Conservation (phyloP, 2,329 filamentous ascomycete genomes). For the Aspergillus carbonarius region DNA sequence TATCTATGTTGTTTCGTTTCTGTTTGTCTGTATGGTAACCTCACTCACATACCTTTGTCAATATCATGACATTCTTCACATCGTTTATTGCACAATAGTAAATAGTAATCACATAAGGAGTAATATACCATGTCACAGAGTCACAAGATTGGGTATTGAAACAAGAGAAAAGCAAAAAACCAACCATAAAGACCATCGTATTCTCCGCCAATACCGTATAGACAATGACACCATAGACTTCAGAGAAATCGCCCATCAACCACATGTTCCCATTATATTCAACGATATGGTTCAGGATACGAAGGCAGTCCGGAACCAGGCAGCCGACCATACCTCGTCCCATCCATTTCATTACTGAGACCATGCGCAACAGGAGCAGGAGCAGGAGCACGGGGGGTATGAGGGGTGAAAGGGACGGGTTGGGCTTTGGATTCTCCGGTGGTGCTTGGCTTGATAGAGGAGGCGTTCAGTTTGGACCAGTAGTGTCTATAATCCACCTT, state of each 20-base stretch:
- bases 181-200: too few relatives aligned
- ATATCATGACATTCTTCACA: too few relatives aligned
- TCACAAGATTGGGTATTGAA: too few relatives aligned
- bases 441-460: background rate
- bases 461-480: slow-evolving; percentile 14
- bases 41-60: too few relatives aligned
- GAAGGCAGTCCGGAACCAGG: background rate
- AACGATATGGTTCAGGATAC: background rate
- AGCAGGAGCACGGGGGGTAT: slow-evolving; percentile 1
- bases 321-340: background rate
- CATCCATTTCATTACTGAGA: background rate
- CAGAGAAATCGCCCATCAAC: background rate
- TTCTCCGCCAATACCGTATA: too few relatives aligned
- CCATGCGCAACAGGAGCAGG: background rate
- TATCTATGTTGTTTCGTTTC: background rate
- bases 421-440: background rate
- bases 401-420: slow-evolving; percentile 13
- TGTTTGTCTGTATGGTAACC: background rate
- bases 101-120: too few relatives aligned
- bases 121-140: too few relatives aligned
- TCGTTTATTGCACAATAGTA: too few relatives aligned
- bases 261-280: background rate
- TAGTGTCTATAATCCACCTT: slow-evolving; percentile 13
- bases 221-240: background rate
- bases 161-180: too few relatives aligned